Evolutionary conservation across 257 asterid genomes (phyloP), one percentile per base, ranked within the genome.

Genomic region (Salvia hispanica): DNA sequence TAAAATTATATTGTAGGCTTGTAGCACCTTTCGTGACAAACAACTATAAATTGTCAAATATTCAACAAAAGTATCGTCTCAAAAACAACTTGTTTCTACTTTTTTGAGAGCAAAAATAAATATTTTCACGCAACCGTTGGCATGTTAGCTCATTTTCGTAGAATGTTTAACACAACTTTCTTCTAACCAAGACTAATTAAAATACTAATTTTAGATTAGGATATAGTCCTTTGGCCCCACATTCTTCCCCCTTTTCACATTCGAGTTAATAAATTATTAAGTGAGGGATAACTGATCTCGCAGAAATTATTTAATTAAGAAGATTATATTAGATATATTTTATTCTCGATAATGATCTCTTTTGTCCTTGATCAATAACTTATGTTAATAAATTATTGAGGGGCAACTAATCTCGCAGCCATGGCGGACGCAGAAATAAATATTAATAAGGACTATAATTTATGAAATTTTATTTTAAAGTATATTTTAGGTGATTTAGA

Each of bases 1-100:
- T 37, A 10, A 21, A 36, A 16, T 25, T 7, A 39, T 3, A 39
- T 39, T 25, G 31, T 25, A 25, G 31, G 31, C 7, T 39, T 36
- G 7, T 33, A 44, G 54, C n/a, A 61, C 16, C 33, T 55, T 45
- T 16, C 60, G 53, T 46, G 53, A 61, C 48, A 39, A 46, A 48
- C 67, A 58, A 47, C 5, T 45, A 33, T 16, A 55, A 5, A 66
- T 40, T 25, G 64, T 59, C 73, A 66, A 73, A 73, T 58, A 28
- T 58, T 37, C 60, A 64, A 39, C 51, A 28, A 66, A 55, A 31
- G 42, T 59, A 48, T 58, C 6, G 73, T 64, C 64, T 50, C 5
- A 39, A 18, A 66, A 59, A 50, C 73, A 11, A 39, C 69, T 58
- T 31, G 34, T 66, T 53, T 43, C 15, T 47, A 40, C 64, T 42